Percentiles rank a stretch among this genome's conserved stretches.
phyloP scores from a whole-genome alignment of 495 filamentous ascomycete genomes.

The Hypoxylon cercidicola region DNA sequence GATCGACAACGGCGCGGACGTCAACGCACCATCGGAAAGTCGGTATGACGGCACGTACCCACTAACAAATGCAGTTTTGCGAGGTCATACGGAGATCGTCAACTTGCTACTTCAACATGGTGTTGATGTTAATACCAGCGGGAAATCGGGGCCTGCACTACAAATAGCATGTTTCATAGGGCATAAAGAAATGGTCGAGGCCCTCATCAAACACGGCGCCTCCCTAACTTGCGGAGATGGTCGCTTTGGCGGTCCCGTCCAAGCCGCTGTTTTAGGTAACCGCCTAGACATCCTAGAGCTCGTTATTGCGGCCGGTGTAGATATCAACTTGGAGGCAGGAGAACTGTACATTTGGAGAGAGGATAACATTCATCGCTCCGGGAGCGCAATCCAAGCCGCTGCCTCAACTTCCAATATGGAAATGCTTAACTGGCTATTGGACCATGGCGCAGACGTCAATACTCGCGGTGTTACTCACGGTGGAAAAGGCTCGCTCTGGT shows the following conservation, averaged over 20 bases:
- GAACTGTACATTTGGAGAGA: neutral
- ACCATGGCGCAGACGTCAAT: neutral
- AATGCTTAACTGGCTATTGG: neutral
- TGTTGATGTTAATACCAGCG: neutral
- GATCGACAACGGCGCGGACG: neutral
- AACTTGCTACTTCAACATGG: neutral
- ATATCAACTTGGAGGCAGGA: neutral
- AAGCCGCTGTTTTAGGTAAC: neutral
- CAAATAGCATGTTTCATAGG: neutral
- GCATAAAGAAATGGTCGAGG: neutral
- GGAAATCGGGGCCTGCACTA: neutral
- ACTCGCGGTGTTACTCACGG: neutral
- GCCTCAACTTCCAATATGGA: neutral
- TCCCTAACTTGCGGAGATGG: neutral
- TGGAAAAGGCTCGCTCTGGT: too few relatives aligned
- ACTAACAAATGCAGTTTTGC: neutral
- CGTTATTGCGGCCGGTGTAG: neutral
- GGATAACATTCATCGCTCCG: neutral
- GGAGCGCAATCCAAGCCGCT: neutral
- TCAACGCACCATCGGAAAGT: neutral
- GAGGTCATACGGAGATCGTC: neutral
- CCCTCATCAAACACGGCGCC: neutral
- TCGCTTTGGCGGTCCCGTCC: neutral
- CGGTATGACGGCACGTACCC: neutral
- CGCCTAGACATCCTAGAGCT: neutral